These are phyloP conservation scores for Puccinia triticina DNA, from an alignment of 1,284 basidiomycete genomes.

Conservation along the genomic window DNA sequence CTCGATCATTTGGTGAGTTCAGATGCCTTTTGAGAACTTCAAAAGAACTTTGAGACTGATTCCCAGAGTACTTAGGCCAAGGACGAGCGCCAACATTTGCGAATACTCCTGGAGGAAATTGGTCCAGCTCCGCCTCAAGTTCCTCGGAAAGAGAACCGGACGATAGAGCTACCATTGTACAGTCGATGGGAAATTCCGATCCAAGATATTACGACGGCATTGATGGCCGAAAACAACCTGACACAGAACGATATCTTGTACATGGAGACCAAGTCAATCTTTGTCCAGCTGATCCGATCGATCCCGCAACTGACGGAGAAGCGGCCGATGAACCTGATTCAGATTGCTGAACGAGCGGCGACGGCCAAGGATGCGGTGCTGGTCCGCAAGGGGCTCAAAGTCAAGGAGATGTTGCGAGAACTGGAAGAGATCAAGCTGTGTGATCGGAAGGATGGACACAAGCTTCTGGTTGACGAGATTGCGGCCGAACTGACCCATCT, in stretches of 20 bases:
- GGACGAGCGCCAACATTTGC: constrained; percentile 94
- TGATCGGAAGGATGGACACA: constrained; percentile 79
- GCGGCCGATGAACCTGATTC: constrained; percentile 83
- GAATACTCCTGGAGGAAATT: constrained; percentile 92
- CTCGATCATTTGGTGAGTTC: constrained; percentile 79
- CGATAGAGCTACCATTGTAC: constrained; percentile 88
- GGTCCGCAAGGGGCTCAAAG: constrained; percentile 95
- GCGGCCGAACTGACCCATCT: constrained; percentile 90
- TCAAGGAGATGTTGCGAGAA: constrained; percentile 97
- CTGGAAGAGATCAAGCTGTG: constrained; percentile 82
- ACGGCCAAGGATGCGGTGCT: constrained; percentile 94
- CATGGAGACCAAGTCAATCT: constrained; percentile 99
- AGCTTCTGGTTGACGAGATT: constrained; percentile 96
- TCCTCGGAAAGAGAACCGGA: constrained; percentile 93
- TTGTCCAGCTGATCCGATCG: constrained; percentile 94
- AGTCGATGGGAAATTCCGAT: constrained; percentile 99
- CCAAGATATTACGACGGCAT: constrained; percentile 90
- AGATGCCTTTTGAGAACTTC: neutral
- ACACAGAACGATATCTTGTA: constrained; percentile 98
- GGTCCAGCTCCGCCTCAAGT: constrained; percentile 90
- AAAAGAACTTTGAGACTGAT: constrained; percentile 36
- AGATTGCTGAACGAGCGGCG: constrained; percentile 88
- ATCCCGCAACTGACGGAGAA: constrained; percentile 81
- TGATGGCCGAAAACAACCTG: constrained; percentile 88
- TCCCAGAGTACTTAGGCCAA: constrained; percentile 70